A percentile compares a stretch with the other conserved stretches of the same genome.
Evolutionary conservation across 2,329 filamentous ascomycete genomes (phyloP).

Genomic region (Talaromyces sp.): DNA sequence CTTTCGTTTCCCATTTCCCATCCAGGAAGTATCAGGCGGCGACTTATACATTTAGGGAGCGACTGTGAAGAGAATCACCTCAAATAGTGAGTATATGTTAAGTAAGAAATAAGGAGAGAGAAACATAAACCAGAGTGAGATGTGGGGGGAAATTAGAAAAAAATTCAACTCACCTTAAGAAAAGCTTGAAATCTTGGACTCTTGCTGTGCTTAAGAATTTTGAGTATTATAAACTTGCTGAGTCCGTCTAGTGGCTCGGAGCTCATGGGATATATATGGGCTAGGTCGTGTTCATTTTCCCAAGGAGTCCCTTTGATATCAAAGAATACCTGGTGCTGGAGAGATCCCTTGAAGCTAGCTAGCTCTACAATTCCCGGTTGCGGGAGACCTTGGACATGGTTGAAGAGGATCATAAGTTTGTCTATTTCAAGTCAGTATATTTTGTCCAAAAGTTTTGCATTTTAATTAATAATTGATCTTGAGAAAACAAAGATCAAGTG

Average conservation of each 20-base stretch:
- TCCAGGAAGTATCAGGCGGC: neutral
- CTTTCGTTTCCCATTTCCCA: neutral
- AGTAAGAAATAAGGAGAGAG: neutral
- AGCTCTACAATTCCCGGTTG: neutral
- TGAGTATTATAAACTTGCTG: neutral
- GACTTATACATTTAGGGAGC: neutral
- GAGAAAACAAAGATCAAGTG: too few relatives aligned
- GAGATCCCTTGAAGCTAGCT: neutral
- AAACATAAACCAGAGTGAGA: neutral
- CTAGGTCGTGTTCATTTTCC: neutral
- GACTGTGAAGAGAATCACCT: neutral
- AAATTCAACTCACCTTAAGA: neutral
- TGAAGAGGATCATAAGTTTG: neutral
- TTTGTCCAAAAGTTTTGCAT: neutral
- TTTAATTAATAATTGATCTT: too few relatives aligned
- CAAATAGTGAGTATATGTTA: neutral
- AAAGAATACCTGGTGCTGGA: neutral
- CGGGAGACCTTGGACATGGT: neutral
- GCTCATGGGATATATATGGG: neutral
- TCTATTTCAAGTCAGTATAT: neutral
- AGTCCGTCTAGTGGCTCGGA: neutral
- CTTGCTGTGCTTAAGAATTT: neutral
- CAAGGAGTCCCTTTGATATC: neutral
- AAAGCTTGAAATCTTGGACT: neutral
- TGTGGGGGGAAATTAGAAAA: neutral